Conservation (phyloP, 305 asterid species). For the Ilex paraguariensis region DNA sequence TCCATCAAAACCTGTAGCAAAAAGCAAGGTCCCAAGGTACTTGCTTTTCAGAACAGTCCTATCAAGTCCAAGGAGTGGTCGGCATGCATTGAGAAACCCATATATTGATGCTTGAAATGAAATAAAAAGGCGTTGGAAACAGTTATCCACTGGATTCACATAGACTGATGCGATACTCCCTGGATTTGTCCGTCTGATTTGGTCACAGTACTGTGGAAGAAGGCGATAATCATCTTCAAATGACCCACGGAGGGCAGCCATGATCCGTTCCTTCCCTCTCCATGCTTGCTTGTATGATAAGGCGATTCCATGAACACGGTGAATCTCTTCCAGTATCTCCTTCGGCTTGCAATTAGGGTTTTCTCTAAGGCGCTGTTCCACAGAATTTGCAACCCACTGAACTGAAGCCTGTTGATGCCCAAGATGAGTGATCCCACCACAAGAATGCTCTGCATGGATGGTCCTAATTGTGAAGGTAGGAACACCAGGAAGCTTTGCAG, state of each 20-base stretch:
- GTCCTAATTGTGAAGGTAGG: slow-evolving; percentile 69
- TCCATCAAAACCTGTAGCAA: slow-evolving; percentile 73
- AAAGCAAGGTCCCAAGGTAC: slow-evolving; percentile 57
- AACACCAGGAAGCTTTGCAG: slow-evolving; percentile 71
- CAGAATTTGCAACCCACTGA: slow-evolving; percentile 72
- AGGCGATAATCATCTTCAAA: slow-evolving; percentile 69
- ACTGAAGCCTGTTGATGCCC: slow-evolving; percentile 83
- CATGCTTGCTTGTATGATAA: slow-evolving; percentile 75
- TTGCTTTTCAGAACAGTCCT: slow-evolving; percentile 50
- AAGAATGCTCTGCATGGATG: slow-evolving; percentile 50
- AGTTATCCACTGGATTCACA: slow-evolving; percentile 43
- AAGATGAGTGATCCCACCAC: slow-evolving; percentile 61
- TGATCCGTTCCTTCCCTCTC: slow-evolving; percentile 71
- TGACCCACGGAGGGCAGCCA: slow-evolving; percentile 63
- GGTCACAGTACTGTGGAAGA: slow-evolving; percentile 61
- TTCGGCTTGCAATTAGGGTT: slow-evolving; percentile 66
- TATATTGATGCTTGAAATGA: slow-evolving; percentile 65
- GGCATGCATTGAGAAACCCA: slow-evolving; percentile 64
- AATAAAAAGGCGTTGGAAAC: slow-evolving; percentile 57
- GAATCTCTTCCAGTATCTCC: slow-evolving; percentile 74
- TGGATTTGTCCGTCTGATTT: slow-evolving; percentile 55
- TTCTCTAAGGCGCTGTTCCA: slow-evolving; percentile 50
- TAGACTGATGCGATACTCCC: slow-evolving; percentile 70
- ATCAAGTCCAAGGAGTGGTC: slow-evolving; percentile 61
- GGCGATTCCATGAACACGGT: slow-evolving; percentile 60